Evolutionary conservation across 768 basidiomycete species (phyloP), one percentile per base, ranked within the genome.

Genomic region (Boletus insuetus): DNA sequence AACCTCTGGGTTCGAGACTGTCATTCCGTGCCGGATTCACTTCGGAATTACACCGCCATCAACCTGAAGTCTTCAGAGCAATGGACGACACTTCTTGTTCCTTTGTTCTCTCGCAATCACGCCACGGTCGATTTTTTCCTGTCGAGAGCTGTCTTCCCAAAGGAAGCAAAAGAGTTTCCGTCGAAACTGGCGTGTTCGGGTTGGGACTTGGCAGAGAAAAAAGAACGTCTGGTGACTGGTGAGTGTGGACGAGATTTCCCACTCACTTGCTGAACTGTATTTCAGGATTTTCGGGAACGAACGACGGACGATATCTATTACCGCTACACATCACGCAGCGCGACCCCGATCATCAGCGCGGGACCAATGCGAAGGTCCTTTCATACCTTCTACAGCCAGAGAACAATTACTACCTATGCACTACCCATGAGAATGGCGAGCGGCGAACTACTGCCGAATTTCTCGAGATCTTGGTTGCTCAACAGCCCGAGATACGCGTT

Each of bases 181-280:
- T 51, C 59, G 14, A 82, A 79, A 57, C 65, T 83, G 17, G 59
- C 76, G 5, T 77, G 81, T 13, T 79, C 77, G 1, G 74, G 74
- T 0, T 83, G 82, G 82, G 82, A 83, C 68, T 64, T 83, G 38
- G 80, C 77, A 0, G 75, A 77, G 49, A 53, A 50, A 2, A 78
- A 71, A 45, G 22, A 41, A 3, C 44, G 26, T 9, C 1, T 55
- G 1, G 17, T 60, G 7, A 64, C 62, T 1, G 63, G 61, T 60
- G 26, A 44, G 54, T 37, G 1, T 22, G 8, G 29, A 26, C 14
- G 0, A 3, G 1, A 3, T 12, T 31, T 22, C 4, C 13, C 9
- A 9, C 17, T 24, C 10, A 3, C 17, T 17, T 2, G 17, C n/a
- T 47, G 0, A 43, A 16, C 1, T 4, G 6, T n/a, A 3, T 17